Conservation (phyloP, 495 filamentous ascomycete species). For the Daldinia grandis region DNA sequence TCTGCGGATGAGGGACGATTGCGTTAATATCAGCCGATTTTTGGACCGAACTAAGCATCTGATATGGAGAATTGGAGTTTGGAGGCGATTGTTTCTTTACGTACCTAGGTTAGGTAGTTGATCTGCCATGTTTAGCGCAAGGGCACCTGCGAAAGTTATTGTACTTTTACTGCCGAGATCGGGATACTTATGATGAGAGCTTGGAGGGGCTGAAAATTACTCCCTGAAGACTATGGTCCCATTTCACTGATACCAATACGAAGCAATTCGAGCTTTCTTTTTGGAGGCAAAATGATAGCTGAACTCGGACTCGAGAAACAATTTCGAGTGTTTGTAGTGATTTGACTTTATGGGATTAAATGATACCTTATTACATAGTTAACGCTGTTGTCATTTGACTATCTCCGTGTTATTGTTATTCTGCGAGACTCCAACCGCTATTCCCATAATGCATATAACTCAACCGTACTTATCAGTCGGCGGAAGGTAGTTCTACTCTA, state of each 20-base stretch:
- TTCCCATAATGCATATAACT: neutral
- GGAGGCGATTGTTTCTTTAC: slow-evolving; percentile 21
- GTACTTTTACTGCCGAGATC: slow-evolving; percentile 30
- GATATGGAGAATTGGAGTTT: slow-evolving; percentile 36
- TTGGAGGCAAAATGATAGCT: neutral
- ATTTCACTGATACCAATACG: slow-evolving; percentile 28
- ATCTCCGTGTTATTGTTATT: too few species aligned
- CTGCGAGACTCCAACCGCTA: neutral
- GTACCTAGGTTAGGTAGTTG: too few species aligned
- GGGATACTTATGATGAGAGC: slow-evolving; percentile 7
- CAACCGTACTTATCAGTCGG: neutral
- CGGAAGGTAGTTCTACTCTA: neutral
- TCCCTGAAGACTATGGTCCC: neutral
- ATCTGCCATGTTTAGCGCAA: neutral
- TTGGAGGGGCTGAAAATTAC: slow-evolving; percentile 9
- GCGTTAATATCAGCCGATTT: neutral
- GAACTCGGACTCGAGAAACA: neutral
- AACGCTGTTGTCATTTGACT: neutral
- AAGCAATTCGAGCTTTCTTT: slow-evolving; percentile 20
- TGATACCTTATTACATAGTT: neutral
- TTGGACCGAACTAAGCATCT: slow-evolving; percentile 25
- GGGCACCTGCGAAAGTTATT: slow-evolving; percentile 9
- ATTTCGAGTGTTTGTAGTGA: neutral
- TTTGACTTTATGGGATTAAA: neutral
- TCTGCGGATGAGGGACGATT: neutral